Conservation (phyloP, 139 green algal species). For the Chlorella vulgaris region DNA sequence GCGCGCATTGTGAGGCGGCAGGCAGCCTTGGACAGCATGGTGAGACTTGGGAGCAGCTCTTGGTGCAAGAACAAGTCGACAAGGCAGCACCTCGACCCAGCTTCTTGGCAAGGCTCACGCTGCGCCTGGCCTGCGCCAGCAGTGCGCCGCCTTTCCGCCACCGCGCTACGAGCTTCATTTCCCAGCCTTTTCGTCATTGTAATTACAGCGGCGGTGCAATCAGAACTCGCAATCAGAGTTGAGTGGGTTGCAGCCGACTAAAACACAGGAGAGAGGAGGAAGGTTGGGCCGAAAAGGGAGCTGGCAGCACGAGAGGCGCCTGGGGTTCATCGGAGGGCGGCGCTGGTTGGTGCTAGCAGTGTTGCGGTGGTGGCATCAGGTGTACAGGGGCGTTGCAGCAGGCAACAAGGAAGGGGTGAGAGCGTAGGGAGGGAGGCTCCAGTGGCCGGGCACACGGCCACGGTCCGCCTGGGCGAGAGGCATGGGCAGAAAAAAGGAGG, state of each 20-base stretch:
- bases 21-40: slow-evolving; percentile 15
- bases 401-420: not conserved
- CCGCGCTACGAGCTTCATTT: too few species aligned
- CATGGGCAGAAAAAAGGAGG: not conserved
- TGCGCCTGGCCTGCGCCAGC: too few species aligned
- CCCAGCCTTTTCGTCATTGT: too few species aligned
- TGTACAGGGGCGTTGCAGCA: not conserved
- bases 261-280: too few species aligned
- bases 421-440: not conserved
- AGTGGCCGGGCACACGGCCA: not conserved
- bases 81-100: not conserved
- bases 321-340: too few species aligned
- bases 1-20: not conserved
- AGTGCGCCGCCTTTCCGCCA: too few species aligned
- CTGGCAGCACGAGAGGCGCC: too few species aligned
- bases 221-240: too few species aligned
- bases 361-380: not conserved
- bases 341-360: not conserved
- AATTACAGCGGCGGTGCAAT: too few species aligned
- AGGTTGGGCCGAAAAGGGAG: too few species aligned
- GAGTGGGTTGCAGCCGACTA: too few species aligned
- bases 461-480: not conserved
- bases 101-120: not conserved
- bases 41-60: not conserved
- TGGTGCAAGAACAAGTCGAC: not conserved